These are phyloP conservation scores for Penicillium expansum DNA, from an alignment of 2,329 filamentous ascomycete genomes.

Conservation along the genomic window DNA sequence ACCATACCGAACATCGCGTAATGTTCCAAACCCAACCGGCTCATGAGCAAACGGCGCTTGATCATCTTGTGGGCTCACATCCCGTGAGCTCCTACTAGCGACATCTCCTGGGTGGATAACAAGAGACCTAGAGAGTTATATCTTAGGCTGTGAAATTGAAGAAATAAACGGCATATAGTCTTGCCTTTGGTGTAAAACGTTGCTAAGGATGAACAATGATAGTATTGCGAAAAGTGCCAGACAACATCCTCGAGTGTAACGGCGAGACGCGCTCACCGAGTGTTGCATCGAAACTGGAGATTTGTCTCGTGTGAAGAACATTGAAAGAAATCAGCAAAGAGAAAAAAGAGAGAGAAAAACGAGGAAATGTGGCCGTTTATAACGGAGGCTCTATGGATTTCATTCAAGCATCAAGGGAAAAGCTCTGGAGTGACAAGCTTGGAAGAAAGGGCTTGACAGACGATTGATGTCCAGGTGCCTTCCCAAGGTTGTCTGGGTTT, in stretches of 20 bases:
- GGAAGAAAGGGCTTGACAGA: no score
- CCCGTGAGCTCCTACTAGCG: neutral
- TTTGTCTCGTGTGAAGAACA: neutral
- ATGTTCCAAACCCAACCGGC: neutral
- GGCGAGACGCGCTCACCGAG: neutral
- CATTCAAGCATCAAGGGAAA: no score
- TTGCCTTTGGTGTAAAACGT: neutral
- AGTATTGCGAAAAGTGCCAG: neutral
- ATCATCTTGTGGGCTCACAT: neutral
- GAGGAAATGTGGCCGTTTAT: no score
- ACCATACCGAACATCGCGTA: neutral
- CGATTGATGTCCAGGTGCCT: no score
- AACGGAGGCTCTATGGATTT: no score
- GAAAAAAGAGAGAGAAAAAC: no score
- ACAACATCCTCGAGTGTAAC: neutral
- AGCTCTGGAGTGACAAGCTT: no score
- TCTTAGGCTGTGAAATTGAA: neutral
- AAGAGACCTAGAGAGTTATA: neutral
- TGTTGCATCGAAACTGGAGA: neutral
- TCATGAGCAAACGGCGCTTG: neutral
- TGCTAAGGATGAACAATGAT: neutral
- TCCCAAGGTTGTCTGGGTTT: no score
- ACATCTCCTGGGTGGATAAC: neutral
- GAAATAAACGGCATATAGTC: neutral
- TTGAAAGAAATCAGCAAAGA: no score